phyloP scores from a whole-genome alignment of 148 eudicot species.

The Rhododendron williamsianum region DNA sequence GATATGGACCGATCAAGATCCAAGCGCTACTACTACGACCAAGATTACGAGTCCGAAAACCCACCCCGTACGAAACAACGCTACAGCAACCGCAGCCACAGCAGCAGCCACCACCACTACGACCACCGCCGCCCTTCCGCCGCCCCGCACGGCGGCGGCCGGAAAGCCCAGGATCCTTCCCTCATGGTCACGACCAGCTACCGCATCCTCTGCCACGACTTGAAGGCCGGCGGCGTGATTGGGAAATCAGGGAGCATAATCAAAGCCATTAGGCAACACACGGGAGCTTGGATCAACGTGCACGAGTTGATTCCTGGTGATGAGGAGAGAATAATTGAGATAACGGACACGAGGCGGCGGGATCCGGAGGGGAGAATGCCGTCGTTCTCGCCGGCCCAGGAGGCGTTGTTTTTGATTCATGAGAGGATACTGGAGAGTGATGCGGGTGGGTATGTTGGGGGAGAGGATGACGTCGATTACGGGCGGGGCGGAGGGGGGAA shows the following conservation, averaged over 20 bases:
- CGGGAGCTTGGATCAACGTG: conserved; percentile 95
- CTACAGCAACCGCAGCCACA: conserved; percentile 36
- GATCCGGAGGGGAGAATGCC: conserved; percentile 93
- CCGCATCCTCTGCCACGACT: conserved; percentile 79
- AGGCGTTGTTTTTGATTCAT: conserved; percentile 80
- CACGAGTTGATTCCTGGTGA: conserved; percentile 80
- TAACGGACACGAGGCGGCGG: conserved; percentile 79
- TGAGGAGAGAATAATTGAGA: conserved; percentile 93
- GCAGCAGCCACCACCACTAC: conserved; percentile 22
- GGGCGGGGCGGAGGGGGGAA: conserved; percentile 33
- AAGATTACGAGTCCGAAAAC: conserved; percentile 72
- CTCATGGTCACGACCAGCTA: conserved; percentile 70
- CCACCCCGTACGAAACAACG: conserved; percentile 61
- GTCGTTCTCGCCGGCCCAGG: conserved; percentile 86
- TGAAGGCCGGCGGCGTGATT: conserved; percentile 78
- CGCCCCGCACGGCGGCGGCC: conserved; percentile 24
- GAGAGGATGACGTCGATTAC: conserved; percentile 42
- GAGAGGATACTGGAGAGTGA: conserved; percentile 91
- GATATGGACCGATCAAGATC: conserved; percentile 89
- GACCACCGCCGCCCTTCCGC: conserved; percentile 44
- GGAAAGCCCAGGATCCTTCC: conserved; percentile 47
- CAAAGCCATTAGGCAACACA: conserved; percentile 83
- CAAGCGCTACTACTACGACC: conserved; percentile 79
- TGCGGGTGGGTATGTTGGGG: conserved; percentile 18
- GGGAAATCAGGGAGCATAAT: conserved; percentile 90